These are phyloP conservation scores for Lepiota brunneoincarnata DNA, from an alignment of 768 basidiomycete genomes.

Conservation along the genomic window DNA sequence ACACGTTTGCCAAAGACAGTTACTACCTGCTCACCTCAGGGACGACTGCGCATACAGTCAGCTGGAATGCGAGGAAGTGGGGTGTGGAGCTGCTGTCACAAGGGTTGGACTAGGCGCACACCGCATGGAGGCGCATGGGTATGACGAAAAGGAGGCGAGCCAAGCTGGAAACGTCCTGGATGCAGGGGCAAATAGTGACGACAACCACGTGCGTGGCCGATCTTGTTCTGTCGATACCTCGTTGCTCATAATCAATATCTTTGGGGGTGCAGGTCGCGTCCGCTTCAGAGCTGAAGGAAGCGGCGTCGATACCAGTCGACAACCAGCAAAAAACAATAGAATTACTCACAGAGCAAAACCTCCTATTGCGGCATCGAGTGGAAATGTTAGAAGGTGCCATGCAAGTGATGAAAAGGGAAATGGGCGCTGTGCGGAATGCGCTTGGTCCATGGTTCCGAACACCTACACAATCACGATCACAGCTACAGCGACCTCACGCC, in stretches of 20 bases:
- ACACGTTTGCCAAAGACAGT: constrained; percentile 64
- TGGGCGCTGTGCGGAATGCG: constrained; percentile 49
- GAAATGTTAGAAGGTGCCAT: constrained; percentile 57
- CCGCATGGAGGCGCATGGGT: constrained; percentile 18
- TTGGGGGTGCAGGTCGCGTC: neutral
- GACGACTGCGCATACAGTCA: constrained; percentile 58
- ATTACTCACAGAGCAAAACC: constrained; percentile 59
- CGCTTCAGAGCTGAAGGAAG: neutral
- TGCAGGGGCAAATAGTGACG: neutral
- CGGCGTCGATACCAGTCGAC: neutral
- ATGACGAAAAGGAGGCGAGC: neutral
- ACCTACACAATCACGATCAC: neutral
- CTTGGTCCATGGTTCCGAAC: constrained; percentile 50
- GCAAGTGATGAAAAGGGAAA: constrained; percentile 51
- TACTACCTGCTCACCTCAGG: constrained; percentile 58
- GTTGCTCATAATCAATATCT: neutral
- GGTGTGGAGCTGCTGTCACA: constrained; percentile 41
- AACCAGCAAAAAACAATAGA: constrained; percentile 7
- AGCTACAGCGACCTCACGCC: constrained; percentile 2
- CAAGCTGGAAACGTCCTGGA: neutral
- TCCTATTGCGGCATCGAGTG: constrained; percentile 54
- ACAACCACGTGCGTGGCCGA: neutral
- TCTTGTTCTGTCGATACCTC: neutral
- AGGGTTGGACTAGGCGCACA: constrained; percentile 41
- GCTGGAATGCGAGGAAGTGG: constrained; percentile 45